Evolutionary conservation across 768 basidiomycete genomes (phyloP).

Genomic region (Leccinum subgranulosum): DNA sequence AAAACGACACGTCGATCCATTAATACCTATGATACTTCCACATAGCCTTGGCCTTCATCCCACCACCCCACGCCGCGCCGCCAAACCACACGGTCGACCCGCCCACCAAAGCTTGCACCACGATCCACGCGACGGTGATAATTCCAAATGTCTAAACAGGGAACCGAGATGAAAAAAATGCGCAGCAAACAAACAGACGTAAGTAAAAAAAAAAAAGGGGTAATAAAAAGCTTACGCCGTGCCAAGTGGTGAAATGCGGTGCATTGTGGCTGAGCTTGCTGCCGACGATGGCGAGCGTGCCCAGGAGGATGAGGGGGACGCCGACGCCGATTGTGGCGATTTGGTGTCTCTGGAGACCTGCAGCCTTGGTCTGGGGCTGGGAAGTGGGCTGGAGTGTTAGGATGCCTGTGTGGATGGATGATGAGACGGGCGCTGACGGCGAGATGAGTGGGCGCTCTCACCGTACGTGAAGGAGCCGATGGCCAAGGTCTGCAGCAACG

Average conservation of each 20-base stretch:
- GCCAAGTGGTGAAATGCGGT: constrained; percentile 71
- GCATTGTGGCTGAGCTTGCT: constrained; percentile 54
- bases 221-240: constrained; percentile 50
- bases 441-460: constrained; percentile 23
- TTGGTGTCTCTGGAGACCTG: constrained; percentile 71
- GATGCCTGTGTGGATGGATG: constrained; percentile 46
- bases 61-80: constrained; percentile 70
- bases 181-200: background rate
- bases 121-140: constrained; percentile 57
- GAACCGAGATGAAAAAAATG: background rate
- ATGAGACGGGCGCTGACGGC: background rate
- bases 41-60: constrained; percentile 61
- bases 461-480: constrained; percentile 61
- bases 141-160: constrained; percentile 57
- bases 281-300: constrained; percentile 57
- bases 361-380: constrained; percentile 59
- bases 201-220: background rate
- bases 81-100: constrained; percentile 76
- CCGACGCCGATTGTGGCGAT: constrained; percentile 52
- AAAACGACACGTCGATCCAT: background rate
- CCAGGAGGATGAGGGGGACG: constrained; percentile 55
- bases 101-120: constrained; percentile 59
- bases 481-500: constrained; percentile 56
- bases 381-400: constrained; percentile 74
- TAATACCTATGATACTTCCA: constrained; percentile 82